These are phyloP conservation scores for Aurifilum marmelostoma DNA, from an alignment of 2,329 filamentous ascomycete genomes.

Conservation along the genomic window DNA sequence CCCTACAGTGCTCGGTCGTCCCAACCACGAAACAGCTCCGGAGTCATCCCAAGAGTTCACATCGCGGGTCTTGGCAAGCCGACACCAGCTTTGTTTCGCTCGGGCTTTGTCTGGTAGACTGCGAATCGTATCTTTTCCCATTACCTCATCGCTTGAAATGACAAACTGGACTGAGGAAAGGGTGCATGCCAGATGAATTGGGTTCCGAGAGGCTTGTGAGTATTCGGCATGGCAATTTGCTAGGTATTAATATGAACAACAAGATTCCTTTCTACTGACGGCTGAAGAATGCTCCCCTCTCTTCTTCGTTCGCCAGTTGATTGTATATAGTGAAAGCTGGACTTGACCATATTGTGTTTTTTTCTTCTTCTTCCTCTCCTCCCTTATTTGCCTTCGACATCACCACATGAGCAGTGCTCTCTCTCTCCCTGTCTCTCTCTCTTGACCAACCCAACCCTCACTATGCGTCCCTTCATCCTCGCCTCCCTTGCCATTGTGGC, in stretches of 20 bases:
- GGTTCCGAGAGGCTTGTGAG: not conserved
- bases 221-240: not conserved
- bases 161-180: not conserved
- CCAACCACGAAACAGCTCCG: conserved; percentile 23
- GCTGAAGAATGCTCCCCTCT: too few relatives aligned
- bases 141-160: not conserved
- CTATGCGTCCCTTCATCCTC: conserved; percentile 24
- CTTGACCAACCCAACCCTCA: not conserved
- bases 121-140: conserved; percentile 19
- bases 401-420: conserved; percentile 23
- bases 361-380: not conserved
- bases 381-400: not conserved
- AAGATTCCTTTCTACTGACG: not conserved
- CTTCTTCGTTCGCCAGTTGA: not conserved
- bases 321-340: conserved; percentile 14
- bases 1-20: conserved; percentile 18
- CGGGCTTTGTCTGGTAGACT: conserved; percentile 5
- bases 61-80: conserved; percentile 25
- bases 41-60: conserved; percentile 23
- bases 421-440: not conserved
- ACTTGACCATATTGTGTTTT: not conserved
- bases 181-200: not conserved
- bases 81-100: conserved; percentile 23
- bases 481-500: conserved; percentile 20
- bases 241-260: not conserved